phyloP scores from a whole-genome alignment of 2,329 filamentous ascomycete genomes.

The Sarocladiaceae sp. region DNA sequence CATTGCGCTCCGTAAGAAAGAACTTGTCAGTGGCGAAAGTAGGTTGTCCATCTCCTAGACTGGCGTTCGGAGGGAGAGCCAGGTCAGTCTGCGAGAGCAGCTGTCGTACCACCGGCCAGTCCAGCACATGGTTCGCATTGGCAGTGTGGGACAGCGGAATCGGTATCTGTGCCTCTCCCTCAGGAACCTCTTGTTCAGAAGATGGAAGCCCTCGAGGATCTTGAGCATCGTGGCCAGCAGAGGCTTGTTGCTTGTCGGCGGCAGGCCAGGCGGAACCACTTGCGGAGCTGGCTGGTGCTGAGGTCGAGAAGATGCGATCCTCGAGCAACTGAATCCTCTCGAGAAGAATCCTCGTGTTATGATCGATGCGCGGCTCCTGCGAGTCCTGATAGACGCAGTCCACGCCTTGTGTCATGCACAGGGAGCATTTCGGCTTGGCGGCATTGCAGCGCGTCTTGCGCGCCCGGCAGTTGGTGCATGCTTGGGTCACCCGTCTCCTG shows the following conservation, averaged over 20 bases:
- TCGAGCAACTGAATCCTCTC: slow-evolving; percentile 24
- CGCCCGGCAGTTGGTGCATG: slow-evolving; percentile 22
- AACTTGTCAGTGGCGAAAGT: slow-evolving; percentile 10
- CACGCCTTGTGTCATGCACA: slow-evolving; percentile 21
- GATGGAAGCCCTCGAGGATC: no score
- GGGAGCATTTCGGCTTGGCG: slow-evolving; percentile 20
- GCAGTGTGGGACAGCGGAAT: slow-evolving; percentile 17
- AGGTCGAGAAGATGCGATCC: slow-evolving; percentile 17
- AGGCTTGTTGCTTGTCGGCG: no score
- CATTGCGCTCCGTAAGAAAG: not conserved
- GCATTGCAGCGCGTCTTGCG: slow-evolving; percentile 25
- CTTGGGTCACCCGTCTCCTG: slow-evolving; percentile 18
- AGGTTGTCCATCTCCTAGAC: not conserved
- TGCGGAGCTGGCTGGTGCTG: no score
- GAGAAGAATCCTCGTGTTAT: slow-evolving; percentile 21
- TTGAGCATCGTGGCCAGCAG: not conserved
- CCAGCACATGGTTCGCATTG: slow-evolving; percentile 18
- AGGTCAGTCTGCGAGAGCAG: slow-evolving; percentile 10
- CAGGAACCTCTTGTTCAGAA: not conserved
- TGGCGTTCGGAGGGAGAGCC: not conserved
- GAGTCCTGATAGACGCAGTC: slow-evolving; percentile 24
- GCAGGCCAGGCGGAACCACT: no score
- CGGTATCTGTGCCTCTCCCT: slow-evolving; percentile 10
- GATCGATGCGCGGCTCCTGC: slow-evolving; percentile 21
- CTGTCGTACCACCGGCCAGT: slow-evolving; percentile 17